Evolutionary conservation across 202 grass and related monocot genomes (phyloP), one percentile per base, ranked within the genome.

Genomic region (Cymbopogon flexuosus): DNA sequence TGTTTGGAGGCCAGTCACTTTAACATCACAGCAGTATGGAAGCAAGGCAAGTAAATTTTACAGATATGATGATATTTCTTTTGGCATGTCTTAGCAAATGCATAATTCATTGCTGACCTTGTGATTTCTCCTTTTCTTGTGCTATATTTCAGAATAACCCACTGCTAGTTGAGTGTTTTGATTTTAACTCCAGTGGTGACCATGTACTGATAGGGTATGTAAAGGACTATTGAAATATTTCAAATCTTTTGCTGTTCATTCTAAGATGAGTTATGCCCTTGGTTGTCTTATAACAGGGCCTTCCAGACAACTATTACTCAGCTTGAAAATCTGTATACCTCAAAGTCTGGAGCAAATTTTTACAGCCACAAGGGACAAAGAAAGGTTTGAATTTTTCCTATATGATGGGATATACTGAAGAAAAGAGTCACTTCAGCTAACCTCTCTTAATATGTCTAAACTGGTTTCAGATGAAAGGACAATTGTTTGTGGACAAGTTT

Each of bases 101-200:
- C 47, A 49, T 68, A 80, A 30, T 36, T 60, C 14, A 39, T 84
- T 76, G 30, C 24, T 89, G 60, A 69, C 57, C 18, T 45, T 15
- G 54, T 77, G 23, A 33, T 49, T 56, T 65, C 27, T 34, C 36
- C 6, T 66, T 66, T 78, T 42, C 16, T 62, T 72, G 68, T 81
- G 65, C 36, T 86, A 54, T 65, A 81, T 91, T 97, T 76, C 90
- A 99, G 96, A 92, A 99, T 73, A 95, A 99, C 89, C 96, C 92
- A 46, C 82, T 95, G 87, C 83, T 99, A 58, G 78, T 99, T 37
- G 92, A 99, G 85, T 99, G 96, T 86, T 99, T 93, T 88, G 88
- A 99, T 87, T 99, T 99, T 75, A 87, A 99, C 36, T 68, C 74
- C 57, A 93, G 69, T 93, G 96, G 96, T 59, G 79, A 93, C 19